These are phyloP conservation scores for Marasmius sp. DNA, from an alignment of 1,284 basidiomycete species.

Conservation along the genomic window DNA sequence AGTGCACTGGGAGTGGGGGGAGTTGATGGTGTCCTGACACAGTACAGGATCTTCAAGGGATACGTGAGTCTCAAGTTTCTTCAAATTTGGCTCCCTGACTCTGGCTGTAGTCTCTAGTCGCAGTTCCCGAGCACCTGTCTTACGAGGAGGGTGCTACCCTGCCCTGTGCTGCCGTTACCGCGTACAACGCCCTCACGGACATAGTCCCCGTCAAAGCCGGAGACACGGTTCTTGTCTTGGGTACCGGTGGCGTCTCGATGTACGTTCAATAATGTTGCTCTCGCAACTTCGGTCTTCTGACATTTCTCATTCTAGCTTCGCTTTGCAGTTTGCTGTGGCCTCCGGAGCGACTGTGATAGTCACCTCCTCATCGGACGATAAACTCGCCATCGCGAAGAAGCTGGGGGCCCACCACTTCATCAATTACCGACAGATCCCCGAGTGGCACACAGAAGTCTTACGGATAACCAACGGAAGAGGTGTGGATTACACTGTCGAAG, in stretches of 20 bases:
- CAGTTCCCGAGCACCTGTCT: slow-evolving; percentile 44
- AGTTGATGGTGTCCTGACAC: slow-evolving; percentile 52
- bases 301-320: slow-evolving; percentile 35
- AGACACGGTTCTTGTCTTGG: slow-evolving; percentile 52
- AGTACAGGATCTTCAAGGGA: slow-evolving; percentile 49
- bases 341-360: slow-evolving; percentile 58
- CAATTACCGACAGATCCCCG: slow-evolving; percentile 55
- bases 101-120: slow-evolving; percentile 28
- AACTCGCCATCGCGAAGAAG: slow-evolving; percentile 45
- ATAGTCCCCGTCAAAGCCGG: slow-evolving; percentile 43
- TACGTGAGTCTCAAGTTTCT: slow-evolving; percentile 29
- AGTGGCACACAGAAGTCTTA: slow-evolving; percentile 56
- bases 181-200: slow-evolving; percentile 46
- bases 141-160: slow-evolving; percentile 52
- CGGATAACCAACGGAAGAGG: slow-evolving; percentile 52
- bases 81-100: too few relatives aligned
- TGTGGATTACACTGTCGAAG: slow-evolving; percentile 60
- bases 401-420: slow-evolving; percentile 52
- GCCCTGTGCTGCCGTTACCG: slow-evolving; percentile 29
- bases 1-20: slow-evolving; percentile 45
- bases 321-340: slow-evolving; percentile 53
- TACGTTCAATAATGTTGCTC: slow-evolving; percentile 20
- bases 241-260: slow-evolving; percentile 62
- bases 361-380: slow-evolving; percentile 62
- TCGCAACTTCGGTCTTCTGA: not conserved